Percentiles rank a stretch among this genome's conserved stretches.
Evolutionary conservation across 352 stramenopile species (phyloP).

Genomic region (Phytophthora citricola): DNA sequence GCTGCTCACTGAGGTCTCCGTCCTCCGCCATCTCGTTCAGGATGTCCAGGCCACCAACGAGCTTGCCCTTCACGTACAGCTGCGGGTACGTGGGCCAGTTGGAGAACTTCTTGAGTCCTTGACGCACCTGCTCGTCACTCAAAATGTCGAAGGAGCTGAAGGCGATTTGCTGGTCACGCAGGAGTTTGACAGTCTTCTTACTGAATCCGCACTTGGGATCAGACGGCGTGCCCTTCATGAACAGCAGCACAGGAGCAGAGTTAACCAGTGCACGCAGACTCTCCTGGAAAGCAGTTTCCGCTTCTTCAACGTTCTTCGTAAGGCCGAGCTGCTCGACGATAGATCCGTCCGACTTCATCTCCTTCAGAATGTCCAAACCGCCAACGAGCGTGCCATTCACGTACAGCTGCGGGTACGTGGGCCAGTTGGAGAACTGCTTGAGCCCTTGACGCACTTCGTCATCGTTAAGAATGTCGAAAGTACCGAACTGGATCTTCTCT

Average conservation of each 20-base stretch:
- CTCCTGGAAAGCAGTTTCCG: conserved; percentile 82
- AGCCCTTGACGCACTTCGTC: conserved; percentile 95
- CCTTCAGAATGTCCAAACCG: conserved; percentile 97
- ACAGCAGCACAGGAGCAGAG: conserved; percentile 94
- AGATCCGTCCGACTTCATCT: conserved; percentile 92
- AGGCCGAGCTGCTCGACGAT: conserved; percentile 83
- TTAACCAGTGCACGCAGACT: conserved; percentile 87
- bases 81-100: conserved; percentile 99
- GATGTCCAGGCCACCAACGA: conserved; percentile 95
- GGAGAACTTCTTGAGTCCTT: conserved; percentile 96
- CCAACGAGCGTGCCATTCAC: conserved; percentile 97
- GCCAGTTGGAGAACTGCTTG: conserved; percentile 98
- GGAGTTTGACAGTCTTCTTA: conserved; percentile 92
- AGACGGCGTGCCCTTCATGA: conserved; percentile 95
- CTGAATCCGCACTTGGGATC: conserved; percentile 95
- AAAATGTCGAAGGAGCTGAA: conserved; percentile 97
- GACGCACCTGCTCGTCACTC: conserved; percentile 93
- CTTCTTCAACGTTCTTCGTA: conserved; percentile 74
- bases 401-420: conserved; percentile 99
- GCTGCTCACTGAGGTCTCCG: conserved; percentile 89
- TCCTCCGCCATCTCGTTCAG: conserved; percentile 94
- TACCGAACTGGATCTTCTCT: conserved; percentile 93
- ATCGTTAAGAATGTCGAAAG: conserved; percentile 98
- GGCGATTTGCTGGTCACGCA: conserved; percentile 89
- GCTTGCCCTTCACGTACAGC: conserved; percentile 95